Percentiles rank a stretch among this genome's conserved stretches.
Evolutionary conservation across 1,284 basidiomycete species (phyloP).

Genomic region (Hypsizygus ulmarius): DNA sequence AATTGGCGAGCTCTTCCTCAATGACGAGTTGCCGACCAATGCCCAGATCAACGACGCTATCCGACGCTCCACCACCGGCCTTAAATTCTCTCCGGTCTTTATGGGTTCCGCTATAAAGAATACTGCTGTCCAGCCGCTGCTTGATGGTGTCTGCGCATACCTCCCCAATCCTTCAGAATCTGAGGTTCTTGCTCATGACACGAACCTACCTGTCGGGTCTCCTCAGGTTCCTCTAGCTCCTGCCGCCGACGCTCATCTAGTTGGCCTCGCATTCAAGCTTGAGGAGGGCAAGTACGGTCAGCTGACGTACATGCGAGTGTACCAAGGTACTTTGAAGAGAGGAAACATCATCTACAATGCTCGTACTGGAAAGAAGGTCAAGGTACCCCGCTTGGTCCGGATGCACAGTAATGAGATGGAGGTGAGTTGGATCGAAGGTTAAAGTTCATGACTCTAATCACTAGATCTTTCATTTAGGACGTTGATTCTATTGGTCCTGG

Average conservation of each 20-base stretch:
- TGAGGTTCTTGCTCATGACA: conserved; percentile 82
- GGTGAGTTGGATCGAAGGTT: conserved; percentile 38
- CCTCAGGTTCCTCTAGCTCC: conserved; percentile 77
- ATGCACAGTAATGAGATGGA: conserved; percentile 99
- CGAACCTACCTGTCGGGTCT: conserved; percentile 61
- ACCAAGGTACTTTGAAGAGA: conserved; percentile 91
- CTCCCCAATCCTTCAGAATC: conserved; percentile 89
- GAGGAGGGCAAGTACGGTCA: conserved; percentile 98
- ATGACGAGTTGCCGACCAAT: conserved; percentile 75
- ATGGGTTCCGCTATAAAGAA: conserved; percentile 98
- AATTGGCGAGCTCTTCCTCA: conserved; percentile 89
- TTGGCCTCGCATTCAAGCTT: conserved; percentile 97
- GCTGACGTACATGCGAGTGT: conserved; percentile 98
- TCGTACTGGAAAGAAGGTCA: conserved; percentile 95
- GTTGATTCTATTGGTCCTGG: conserved; percentile 95
- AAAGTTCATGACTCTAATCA: background rate
- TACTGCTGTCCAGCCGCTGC: conserved; percentile 90
- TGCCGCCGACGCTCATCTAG: conserved; percentile 82
- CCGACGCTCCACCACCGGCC: conserved; percentile 82
- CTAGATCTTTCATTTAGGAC: conserved; percentile 50
- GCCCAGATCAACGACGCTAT: conserved; percentile 83
- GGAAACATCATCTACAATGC: conserved; percentile 89
- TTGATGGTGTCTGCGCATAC: conserved; percentile 96
- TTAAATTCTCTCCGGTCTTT: conserved; percentile 97
- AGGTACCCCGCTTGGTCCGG: conserved; percentile 94